Conservation (phyloP, 2,329 filamentous ascomycete species). For the Cladosporium halotolerans region DNA sequence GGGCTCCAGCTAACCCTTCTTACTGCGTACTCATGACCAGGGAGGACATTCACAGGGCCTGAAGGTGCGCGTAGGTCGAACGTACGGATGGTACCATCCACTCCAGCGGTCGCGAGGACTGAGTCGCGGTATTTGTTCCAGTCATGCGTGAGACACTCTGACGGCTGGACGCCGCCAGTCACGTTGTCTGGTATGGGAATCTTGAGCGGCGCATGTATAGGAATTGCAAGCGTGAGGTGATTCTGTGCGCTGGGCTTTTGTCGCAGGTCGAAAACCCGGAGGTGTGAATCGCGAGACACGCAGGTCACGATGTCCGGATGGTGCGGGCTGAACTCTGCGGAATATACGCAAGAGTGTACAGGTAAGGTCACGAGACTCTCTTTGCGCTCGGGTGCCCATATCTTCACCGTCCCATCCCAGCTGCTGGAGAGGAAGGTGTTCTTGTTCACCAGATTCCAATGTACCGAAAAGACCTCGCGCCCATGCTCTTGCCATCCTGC, state of each 20-base stretch:
- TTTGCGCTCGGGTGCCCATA: conserved; percentile 72
- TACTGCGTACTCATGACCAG: conserved; percentile 87
- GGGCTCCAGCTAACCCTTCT: conserved; percentile 85
- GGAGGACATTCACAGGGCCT: conserved; percentile 67
- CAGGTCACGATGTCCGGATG: conserved; percentile 79
- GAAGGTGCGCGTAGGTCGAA: conserved; percentile 81
- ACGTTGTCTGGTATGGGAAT: conserved; percentile 39
- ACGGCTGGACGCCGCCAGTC: conserved; percentile 49
- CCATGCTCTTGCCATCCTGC: conserved; percentile 91
- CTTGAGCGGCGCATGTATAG: conserved; percentile 66
- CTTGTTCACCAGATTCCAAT: conserved; percentile 88
- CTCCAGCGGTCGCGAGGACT: conserved; percentile 79
- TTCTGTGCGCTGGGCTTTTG: conserved; percentile 81
- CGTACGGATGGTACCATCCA: conserved; percentile 78
- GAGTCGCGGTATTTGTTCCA: conserved; percentile 97
- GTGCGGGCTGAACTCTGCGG: conserved; percentile 81
- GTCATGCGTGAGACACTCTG: conserved; percentile 87
- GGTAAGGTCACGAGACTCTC: conserved; percentile 75
- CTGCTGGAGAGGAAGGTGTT: conserved; percentile 85
- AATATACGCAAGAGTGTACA: conserved; percentile 90
- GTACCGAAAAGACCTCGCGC: conserved; percentile 84
- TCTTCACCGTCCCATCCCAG: conserved; percentile 94
- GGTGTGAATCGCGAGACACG: conserved; percentile 80
- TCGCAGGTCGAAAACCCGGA: conserved; percentile 86
- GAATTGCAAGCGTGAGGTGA: conserved; percentile 75